These are phyloP conservation scores for Colletotrichum phormii DNA, from an alignment of 2,329 filamentous ascomycete species.

Conservation along the genomic window DNA sequence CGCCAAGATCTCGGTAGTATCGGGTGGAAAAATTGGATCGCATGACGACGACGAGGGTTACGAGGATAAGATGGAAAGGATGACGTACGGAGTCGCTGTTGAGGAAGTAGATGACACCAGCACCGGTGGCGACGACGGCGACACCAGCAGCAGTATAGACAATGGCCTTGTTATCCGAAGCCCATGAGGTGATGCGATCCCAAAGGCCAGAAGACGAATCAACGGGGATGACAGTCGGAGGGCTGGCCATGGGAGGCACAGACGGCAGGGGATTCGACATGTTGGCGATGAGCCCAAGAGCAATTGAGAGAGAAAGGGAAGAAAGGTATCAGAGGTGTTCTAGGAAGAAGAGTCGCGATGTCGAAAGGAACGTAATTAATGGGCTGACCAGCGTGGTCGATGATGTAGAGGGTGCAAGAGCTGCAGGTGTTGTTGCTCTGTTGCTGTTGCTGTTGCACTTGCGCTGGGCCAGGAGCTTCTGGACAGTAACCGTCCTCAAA, in stretches of 20 bases:
- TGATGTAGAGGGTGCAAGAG: constrained; percentile 48
- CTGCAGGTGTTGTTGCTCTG: constrained; percentile 40
- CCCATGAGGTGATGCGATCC: constrained; percentile 93
- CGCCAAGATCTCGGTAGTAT: constrained; percentile 19
- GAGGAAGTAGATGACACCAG: constrained; percentile 93
- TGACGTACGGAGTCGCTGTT: constrained; percentile 65
- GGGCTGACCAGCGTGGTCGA: constrained; percentile 37
- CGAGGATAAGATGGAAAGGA: constrained; percentile 41
- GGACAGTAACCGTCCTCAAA: constrained; percentile 28
- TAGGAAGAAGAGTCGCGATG: constrained; percentile 10
- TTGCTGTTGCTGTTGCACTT: constrained; percentile 25
- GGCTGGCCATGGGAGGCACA: constrained; percentile 56
- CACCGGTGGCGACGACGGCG: constrained; percentile 89
- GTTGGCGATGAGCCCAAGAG: constrained; percentile 35
- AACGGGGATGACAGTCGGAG: constrained; percentile 59
- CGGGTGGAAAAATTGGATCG: constrained; percentile 18
- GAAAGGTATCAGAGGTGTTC: constrained; percentile 34
- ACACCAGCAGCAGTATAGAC: constrained; percentile 98
- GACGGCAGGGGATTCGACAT: constrained; percentile 62
- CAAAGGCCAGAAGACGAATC: constrained; percentile 77
- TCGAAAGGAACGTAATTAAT: constrained; percentile 27
- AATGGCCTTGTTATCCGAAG: constrained; percentile 92
- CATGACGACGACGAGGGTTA: constrained; percentile 19
- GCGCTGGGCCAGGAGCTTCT: constrained; percentile 32
- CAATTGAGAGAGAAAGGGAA: constrained; percentile 40